These are phyloP conservation scores for Plantago rigida DNA, from an alignment of 305 asterid genomes.

Conservation along the genomic window DNA sequence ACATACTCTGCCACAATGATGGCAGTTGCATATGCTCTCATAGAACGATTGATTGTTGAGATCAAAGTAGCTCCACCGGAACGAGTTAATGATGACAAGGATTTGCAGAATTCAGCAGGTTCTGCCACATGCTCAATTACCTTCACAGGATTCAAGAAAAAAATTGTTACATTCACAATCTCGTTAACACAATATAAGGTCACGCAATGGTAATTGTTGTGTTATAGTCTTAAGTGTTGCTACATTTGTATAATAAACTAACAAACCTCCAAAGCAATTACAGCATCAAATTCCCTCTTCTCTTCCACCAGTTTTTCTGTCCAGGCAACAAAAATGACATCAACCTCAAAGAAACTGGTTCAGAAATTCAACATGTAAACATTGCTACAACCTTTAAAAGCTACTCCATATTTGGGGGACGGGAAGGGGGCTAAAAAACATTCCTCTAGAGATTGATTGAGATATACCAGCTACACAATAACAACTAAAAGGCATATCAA, in stretches of 20 bases:
- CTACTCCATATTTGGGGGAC: too few species aligned
- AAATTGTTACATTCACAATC: constrained; percentile 16
- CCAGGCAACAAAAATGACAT: constrained; percentile 27
- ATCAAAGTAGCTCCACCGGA: constrained; percentile 68
- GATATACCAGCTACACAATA: too few species aligned
- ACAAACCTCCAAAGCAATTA: constrained; percentile 77
- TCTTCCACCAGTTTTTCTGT: constrained; percentile 88
- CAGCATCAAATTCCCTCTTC: constrained; percentile 72
- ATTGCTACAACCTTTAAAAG: not conserved
- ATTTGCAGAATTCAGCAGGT: constrained; percentile 83
- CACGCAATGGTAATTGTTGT: not conserved
- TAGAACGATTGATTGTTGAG: constrained; percentile 83
- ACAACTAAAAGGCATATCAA: too few species aligned
- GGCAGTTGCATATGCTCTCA: constrained; percentile 89
- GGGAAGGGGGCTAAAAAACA: too few species aligned
- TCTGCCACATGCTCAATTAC: constrained; percentile 93
- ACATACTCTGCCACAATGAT: constrained; percentile 67
- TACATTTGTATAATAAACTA: constrained; percentile 6
- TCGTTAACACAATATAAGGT: not conserved
- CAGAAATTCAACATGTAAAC: constrained; percentile 25
- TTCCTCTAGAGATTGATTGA: too few species aligned
- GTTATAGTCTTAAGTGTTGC: not conserved
- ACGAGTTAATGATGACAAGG: constrained; percentile 64
- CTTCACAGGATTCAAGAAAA: constrained; percentile 30
- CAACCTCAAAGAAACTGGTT: constrained; percentile 28